Evolutionary conservation across 2,329 filamentous ascomycete species (phyloP), one percentile per base, ranked within the genome.

Genomic region (Mycosphaerella arachidis): DNA sequence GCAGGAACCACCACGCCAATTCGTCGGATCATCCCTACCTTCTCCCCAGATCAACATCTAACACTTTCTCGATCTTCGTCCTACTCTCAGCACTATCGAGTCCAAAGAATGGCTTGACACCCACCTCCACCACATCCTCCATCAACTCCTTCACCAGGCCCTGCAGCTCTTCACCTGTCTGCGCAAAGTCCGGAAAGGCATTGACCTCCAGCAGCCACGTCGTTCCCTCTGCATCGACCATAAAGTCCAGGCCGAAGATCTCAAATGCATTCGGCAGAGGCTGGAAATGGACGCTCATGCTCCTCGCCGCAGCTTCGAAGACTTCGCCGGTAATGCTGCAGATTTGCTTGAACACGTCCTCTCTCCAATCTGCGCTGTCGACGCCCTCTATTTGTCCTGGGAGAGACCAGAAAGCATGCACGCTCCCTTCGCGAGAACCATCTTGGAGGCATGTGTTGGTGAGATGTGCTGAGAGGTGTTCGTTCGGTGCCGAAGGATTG

Each of bases 361-460:
- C 75, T 66, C 87, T 85, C 79, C 81, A 84, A 29, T 73, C 68
- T 60, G 43, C 2, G 16, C 60, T 48, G 16, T 54, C 54, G 65
- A 63, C 20, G 29, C 64, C 73, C 48, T 66, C 74, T 64, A 72
- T 65, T 4, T 43, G 37, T 29, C 73, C 72, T 0, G 83, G 79
- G 0, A 97, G 77, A 5, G 82, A 78, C 86, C 89, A 94, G 79
- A 96, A 96, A 0, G 84, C 78, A 7, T 82, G 82, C 9, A 96
- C 92, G 13, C 84, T 86, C 55, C 86, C 86, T 64, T 86, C 83
- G 61, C 84, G 69, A 59, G 82, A 58, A 52, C 70, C 78, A 24
- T 72, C 71, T 73, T 97, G 94, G 1, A 97, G 84, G 73, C 94
- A 99, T 1, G 94, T 97, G 74, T 99, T 99, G 48, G 94, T 99